Evolutionary conservation across 257 asterid species (phyloP).

Genomic region (Solanum gandarillasii): DNA sequence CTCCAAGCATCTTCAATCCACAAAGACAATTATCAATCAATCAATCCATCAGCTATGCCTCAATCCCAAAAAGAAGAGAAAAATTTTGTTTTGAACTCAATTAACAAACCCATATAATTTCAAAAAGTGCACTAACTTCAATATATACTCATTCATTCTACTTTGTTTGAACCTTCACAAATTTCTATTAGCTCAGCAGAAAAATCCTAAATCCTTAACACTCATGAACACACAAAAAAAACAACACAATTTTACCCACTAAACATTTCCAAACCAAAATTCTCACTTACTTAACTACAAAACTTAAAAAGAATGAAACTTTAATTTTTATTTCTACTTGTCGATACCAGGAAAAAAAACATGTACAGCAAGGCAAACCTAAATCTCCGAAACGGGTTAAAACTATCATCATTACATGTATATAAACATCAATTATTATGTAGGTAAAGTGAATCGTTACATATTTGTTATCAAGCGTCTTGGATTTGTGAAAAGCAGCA

Average conservation of each 20-base stretch:
- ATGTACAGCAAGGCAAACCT: not conserved
- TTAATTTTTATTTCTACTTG: not conserved
- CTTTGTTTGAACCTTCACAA: not conserved
- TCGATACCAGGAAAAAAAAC: not conserved
- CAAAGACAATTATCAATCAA: not conserved
- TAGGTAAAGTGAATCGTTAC: constrained; percentile 14
- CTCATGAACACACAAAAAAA: not conserved
- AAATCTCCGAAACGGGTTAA: not conserved
- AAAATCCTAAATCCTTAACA: not conserved
- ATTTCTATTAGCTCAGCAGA: not conserved
- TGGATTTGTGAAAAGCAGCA: constrained; percentile 49
- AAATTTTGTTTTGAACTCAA: not conserved
- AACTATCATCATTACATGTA: not conserved
- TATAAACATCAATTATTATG: not conserved
- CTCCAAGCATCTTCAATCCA: constrained; percentile 70
- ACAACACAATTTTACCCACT: not conserved
- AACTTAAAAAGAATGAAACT: not conserved
- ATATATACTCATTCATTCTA: not conserved
- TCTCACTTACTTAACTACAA: not conserved
- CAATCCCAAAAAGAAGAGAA: not conserved
- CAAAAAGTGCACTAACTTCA: not conserved
- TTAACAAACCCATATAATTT: not conserved
- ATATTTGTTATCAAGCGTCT: constrained; percentile 57
- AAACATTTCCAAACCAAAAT: not conserved
- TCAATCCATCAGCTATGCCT: not conserved